Percentiles rank a stretch among this genome's conserved stretches.
phyloP scores from a whole-genome alignment of 106 monocot genomes.

The Dactylorhiza incarnata region DNA sequence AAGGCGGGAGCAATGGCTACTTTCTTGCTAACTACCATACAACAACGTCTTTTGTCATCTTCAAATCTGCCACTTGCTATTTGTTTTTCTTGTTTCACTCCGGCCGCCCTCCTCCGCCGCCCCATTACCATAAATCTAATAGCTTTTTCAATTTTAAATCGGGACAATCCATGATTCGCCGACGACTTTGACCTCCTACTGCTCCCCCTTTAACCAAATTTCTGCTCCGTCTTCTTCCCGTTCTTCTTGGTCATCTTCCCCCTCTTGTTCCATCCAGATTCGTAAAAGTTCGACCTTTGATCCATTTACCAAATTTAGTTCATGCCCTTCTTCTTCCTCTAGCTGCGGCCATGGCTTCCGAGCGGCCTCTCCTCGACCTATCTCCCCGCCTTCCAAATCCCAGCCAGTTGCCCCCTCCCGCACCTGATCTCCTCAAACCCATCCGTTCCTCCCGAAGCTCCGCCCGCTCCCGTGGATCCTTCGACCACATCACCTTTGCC shows the following conservation, averaged over 20 bases:
- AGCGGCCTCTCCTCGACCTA: conserved; percentile 19
- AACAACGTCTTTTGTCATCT: too few relatives aligned
- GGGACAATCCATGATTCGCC: neutral
- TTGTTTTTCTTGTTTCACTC: too few relatives aligned
- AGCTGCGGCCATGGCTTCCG: conserved; percentile 18
- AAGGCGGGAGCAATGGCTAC: neutral
- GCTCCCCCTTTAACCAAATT: neutral
- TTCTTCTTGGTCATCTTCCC: too few relatives aligned
- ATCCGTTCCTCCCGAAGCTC: conserved; percentile 6
- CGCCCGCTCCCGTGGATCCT: neutral
- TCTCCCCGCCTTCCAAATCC: conserved; percentile 10
- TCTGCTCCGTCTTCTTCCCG: neutral
- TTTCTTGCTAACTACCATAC: neutral
- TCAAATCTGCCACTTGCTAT: too few relatives aligned
- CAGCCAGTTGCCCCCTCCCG: conserved; percentile 2
- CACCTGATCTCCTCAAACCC: conserved; percentile 9
- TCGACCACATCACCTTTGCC: neutral
- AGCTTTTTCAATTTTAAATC: neutral
- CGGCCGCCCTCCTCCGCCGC: too few relatives aligned
- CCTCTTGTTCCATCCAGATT: too few relatives aligned
- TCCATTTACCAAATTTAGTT: neutral
- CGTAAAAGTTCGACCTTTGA: neutral
- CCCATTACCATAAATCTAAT: neutral
- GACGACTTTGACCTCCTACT: neutral
- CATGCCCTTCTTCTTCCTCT: conserved; percentile 3